Conservation (phyloP, 139 green algal species). For the Limnomonas spitsbergensis region DNA sequence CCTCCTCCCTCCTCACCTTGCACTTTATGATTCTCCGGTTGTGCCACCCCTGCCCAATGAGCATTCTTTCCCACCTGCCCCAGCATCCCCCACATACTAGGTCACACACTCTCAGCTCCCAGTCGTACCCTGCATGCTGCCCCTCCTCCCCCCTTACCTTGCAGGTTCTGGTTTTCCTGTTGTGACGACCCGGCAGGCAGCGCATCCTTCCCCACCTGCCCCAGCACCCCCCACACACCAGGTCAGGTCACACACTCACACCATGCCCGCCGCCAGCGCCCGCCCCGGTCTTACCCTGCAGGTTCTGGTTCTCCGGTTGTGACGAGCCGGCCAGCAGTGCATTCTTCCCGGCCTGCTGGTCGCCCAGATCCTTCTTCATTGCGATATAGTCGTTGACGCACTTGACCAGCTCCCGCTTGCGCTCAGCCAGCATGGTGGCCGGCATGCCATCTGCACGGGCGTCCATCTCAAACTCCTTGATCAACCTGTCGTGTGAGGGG, state of each 20-base stretch:
- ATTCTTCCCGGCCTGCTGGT: conserved; percentile 20
- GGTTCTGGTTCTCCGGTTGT: conserved; percentile 13
- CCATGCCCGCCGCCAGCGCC: too few species aligned
- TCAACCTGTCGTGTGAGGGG: conserved; percentile 57
- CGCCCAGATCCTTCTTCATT: conserved; percentile 68
- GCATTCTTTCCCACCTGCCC: too few species aligned
- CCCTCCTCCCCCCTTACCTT: too few species aligned
- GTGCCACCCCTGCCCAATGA: too few species aligned
- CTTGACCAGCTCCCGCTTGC: conserved; percentile 69
- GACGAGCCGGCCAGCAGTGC: conserved; percentile 41
- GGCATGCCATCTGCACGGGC: conserved; percentile 73
- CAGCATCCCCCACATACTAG: too few species aligned
- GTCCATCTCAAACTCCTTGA: conserved; percentile 89
- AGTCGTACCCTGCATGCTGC: too few species aligned
- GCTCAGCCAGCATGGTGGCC: conserved; percentile 48
- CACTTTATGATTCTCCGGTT: too few species aligned
- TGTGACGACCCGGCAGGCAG: conserved; percentile 33
- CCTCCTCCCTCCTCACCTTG: too few species aligned
- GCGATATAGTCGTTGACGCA: conserved; percentile 80
- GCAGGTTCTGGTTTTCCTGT: conserved; percentile 21
- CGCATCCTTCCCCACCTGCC: conserved; percentile 30
- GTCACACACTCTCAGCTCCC: too few species aligned
- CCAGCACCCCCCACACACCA: too few species aligned
- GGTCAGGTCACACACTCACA: too few species aligned
- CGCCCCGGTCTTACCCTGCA: conserved; percentile 41